Percentiles rank a stretch among this genome's conserved stretches.
These are phyloP conservation scores for Gaertneriomyces semiglobifer DNA, from an alignment of 192 early-diverging fungal species.

Conservation along the genomic window DNA sequence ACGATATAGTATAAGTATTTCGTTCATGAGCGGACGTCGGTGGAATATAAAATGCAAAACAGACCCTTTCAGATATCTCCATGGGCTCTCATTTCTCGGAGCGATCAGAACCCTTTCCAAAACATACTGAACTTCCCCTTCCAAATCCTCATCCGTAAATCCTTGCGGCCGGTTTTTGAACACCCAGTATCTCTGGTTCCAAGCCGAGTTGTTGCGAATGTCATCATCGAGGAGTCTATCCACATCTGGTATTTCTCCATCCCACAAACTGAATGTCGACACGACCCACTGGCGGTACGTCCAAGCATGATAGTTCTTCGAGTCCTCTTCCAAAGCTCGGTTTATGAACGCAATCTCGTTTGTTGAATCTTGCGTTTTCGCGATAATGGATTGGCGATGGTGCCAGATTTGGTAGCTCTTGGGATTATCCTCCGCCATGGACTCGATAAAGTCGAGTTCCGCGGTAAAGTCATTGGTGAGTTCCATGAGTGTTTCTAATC, in stretches of 20 bases:
- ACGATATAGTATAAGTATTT: constrained; percentile 8
- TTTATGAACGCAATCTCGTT: constrained; percentile 74
- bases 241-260: constrained; percentile 70
- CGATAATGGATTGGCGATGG: constrained; percentile 73
- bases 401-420: constrained; percentile 99
- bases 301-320: constrained; percentile 99
- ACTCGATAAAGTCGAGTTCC: constrained; percentile 77
- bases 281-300: constrained; percentile 91
- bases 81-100: constrained; percentile 90
- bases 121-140: constrained; percentile 66
- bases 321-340: constrained; percentile 66
- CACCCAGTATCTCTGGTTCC: constrained; percentile 96
- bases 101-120: constrained; percentile 65
- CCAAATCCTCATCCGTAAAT: constrained; percentile 42
- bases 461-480: constrained; percentile 58
- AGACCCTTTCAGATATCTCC: constrained; percentile 84
- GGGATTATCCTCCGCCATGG: constrained; percentile 67
- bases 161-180: constrained; percentile 40
- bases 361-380: constrained; percentile 48
- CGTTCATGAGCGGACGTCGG: background rate
- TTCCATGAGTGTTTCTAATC: constrained; percentile 72
- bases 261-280: constrained; percentile 69
- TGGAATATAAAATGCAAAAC: background rate
- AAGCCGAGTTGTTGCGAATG: constrained; percentile 95
- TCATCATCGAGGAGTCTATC: constrained; percentile 73